Base-by-base conservation (phyloP, 331 rosid species). In the Saraca asoca region DNA sequence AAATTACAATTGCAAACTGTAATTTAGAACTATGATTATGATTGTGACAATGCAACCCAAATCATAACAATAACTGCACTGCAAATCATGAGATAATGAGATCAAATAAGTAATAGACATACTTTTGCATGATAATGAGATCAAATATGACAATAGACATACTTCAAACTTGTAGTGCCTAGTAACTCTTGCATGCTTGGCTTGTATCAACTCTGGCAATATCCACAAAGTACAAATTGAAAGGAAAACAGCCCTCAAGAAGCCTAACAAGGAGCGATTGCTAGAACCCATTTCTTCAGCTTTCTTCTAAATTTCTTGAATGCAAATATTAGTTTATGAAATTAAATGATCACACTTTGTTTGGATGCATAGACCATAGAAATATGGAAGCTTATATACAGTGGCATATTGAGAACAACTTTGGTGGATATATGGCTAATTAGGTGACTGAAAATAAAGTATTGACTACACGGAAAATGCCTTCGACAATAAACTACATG, bases 91-190 rank as follows among this genome's bases (percentile, higher is more conserved):
- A n/a, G n/a, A n/a, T n/a, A n/a, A n/a, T n/a, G n/a, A n/a, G n/a
- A n/a, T n/a, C n/a, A n/a, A n/a, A n/a, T n/a, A n/a, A n/a, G n/a
- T n/a, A n/a, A n/a, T n/a, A n/a, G n/a, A n/a, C n/a, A n/a, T n/a
- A n/a, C n/a, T n/a, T n/a, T n/a, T n/a, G n/a, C 31, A 24, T 24
- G 31, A 24, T 1, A 24, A 24, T 16, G 48, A 16, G 2, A 61
- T 58, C 41, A 62, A 51, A 70, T 43, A 24, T 3, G 31, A 62
- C 11, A 79, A 16, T 4, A 49, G 74, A 75, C 91, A 14, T 67
- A 89, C 96, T 12, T 90, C 64, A 17, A 90, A 90, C 79, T 81
- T 85, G 88, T 90, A 90, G 67, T 87, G 91, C 62, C 96, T 79
- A 78, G 91, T 90, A 7, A 75, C 59, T 67, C 90, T 72, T 2